Base-by-base conservation (phyloP, 2,329 filamentous ascomycete species). In the Phyllosticta capitalensis region DNA sequence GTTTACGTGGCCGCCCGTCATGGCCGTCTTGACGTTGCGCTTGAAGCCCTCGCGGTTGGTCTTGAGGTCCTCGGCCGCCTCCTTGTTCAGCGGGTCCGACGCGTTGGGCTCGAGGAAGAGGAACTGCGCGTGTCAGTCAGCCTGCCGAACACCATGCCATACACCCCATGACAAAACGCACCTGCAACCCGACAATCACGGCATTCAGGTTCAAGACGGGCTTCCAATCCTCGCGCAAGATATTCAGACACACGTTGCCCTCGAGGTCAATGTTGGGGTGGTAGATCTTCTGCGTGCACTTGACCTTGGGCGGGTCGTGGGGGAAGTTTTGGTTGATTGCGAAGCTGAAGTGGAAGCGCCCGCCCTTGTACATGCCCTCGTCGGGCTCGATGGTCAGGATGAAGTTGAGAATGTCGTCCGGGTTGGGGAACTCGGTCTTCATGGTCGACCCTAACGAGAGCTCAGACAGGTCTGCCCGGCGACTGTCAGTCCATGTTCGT, bases 221-320 rank as follows among this genome's bases (percentile, higher is more conserved):
- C 80, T 97, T 99, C 94, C 94, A 99, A 78, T 99, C 94, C 77
- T 99, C 94, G 63, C 94, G 81, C 69, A 99, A 76, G 68, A 99
- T 99, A 74, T 99, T 99, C 69, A 99, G 77, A 78, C 94, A 99
- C 63, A 99, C 92, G 72, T 99, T 99, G 67, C 94, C 94, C 72
- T 97, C 90, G 49, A 96, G 82, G 70, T 99, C 94, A 72, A 99
- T 99, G 75, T 99, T 99, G 5, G 94, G 94, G 73, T 99, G 94
- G 78, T 99, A 99, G 68, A 99, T 97, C 81, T 96, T 97, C 76
- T 99, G 90, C 66, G 86, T 88, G 78, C 94, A 97, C 70, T 89
- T 94, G 67, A 99, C 94, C 77, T 97, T 97, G 20, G 94, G 94
- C 63, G 94, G 92, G 73, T 97, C 92, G 77, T 97, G 94, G 0